Evolutionary conservation across 805 yeast genomes (phyloP).

Genomic region (Kodamaea laetipori): DNA sequence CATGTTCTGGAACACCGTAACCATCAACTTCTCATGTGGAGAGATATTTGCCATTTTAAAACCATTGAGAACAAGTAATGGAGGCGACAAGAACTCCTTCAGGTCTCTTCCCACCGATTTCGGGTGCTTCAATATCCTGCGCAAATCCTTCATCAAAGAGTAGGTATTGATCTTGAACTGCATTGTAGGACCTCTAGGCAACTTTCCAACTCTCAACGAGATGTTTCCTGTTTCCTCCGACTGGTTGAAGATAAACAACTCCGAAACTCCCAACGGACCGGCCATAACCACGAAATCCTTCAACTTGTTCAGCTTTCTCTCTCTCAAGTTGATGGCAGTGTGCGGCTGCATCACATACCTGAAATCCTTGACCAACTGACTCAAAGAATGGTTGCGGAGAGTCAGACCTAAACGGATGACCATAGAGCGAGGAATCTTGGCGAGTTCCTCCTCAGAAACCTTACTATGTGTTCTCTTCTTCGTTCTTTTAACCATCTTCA

Average conservation of each 20-base stretch:
- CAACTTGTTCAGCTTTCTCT: conserved; percentile 81
- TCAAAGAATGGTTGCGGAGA: conserved; percentile 74
- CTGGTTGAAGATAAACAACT: conserved; percentile 84
- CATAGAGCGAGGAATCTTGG: conserved; percentile 88
- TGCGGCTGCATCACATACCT: conserved; percentile 94
- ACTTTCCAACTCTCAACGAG: conserved; percentile 77
- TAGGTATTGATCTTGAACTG: conserved; percentile 78
- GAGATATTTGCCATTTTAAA: conserved; percentile 70
- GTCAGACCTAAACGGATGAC: conserved; percentile 83
- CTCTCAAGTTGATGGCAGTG: conserved; percentile 86
- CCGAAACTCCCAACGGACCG: conserved; percentile 92
- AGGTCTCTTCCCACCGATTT: conserved; percentile 70
- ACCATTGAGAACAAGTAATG: conserved; percentile 91
- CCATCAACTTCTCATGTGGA: conserved; percentile 74
- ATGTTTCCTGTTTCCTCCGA: conserved; percentile 75
- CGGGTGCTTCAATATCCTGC: conserved; percentile 69
- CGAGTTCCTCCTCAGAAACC: conserved; percentile 61
- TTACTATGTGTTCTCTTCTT: conserved; percentile 87
- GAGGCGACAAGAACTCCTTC: conserved; percentile 72
- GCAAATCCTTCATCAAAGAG: conserved; percentile 80
- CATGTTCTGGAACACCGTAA: conserved; percentile 92
- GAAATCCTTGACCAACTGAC: conserved; percentile 84
- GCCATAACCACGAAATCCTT: conserved; percentile 98
- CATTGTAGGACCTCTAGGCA: conserved; percentile 94
- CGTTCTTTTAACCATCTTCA: conserved; percentile 41